Evolutionary conservation across 129 eudicot species (phyloP).

Genomic region (sunflower (Helianthus annuus)): HanXRQr2.0-SUNRISE NC_035445.2:87421897-87422396

Average conservation of each 20-base stretch:
- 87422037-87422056: constrained; percentile 95
- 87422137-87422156: constrained; percentile 28
- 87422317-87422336: no score
- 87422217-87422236: constrained; percentile 93
- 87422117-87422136: neutral
- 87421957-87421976: constrained; percentile 76
- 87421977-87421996: constrained; percentile 80
- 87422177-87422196: constrained; percentile 79
- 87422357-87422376: no score
- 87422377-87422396: no score
- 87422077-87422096: constrained; percentile 93
- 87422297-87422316: constrained; percentile 6
- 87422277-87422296: neutral
- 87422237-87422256: constrained; percentile 52
- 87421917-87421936: constrained; percentile 65
- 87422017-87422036: constrained; percentile 96
- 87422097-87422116: neutral
- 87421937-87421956: constrained; percentile 89
- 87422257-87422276: neutral
- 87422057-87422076: constrained; percentile 85
- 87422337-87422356: no score
- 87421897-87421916: constrained; percentile 80
- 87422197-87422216: constrained; percentile 93
- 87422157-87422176: constrained; percentile 92
- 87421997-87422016: constrained; percentile 89